Conservation (phyloP, 2,329 filamentous ascomycete genomes). For the Alternaria longipes region DNA sequence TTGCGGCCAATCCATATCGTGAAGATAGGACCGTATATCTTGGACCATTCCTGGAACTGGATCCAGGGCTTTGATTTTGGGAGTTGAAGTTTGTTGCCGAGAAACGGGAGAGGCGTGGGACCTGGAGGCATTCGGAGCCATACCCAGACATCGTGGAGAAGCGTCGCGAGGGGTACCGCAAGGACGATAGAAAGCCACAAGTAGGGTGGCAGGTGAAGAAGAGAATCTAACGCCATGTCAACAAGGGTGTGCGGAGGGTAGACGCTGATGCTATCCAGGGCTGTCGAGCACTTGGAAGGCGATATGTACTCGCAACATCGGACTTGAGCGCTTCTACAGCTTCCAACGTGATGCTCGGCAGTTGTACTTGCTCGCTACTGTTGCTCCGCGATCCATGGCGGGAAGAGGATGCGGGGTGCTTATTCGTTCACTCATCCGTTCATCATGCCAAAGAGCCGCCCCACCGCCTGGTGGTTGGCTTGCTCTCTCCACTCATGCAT, state of each 20-base stretch:
- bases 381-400: slow-evolving; percentile 17
- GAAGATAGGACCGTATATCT: slow-evolving; percentile 58
- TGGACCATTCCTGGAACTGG: slow-evolving; percentile 56
- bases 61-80: slow-evolving; percentile 48
- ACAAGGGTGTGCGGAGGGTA: not conserved
- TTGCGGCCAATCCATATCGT: slow-evolving; percentile 60
- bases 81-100: slow-evolving; percentile 51
- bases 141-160: slow-evolving; percentile 41
- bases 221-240: slow-evolving; percentile 40
- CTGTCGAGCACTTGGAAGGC: not conserved
- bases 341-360: slow-evolving; percentile 30
- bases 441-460: not conserved
- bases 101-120: slow-evolving; percentile 57
- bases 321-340: slow-evolving; percentile 2
- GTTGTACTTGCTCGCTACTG: slow-evolving; percentile 28
- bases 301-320: slow-evolving; percentile 14
- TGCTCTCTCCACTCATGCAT: not conserved
- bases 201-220: slow-evolving; percentile 29
- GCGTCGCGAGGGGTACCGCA: slow-evolving; percentile 32
- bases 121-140: slow-evolving; percentile 57
- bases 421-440: slow-evolving; percentile 3
- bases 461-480: not conserved
- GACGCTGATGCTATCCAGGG: not conserved
- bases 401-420: slow-evolving; percentile 22
- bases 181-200: slow-evolving; percentile 42